phyloP scores from a whole-genome alignment of 495 filamentous ascomycete species.

The Chaetomium cochliodes region DNA sequence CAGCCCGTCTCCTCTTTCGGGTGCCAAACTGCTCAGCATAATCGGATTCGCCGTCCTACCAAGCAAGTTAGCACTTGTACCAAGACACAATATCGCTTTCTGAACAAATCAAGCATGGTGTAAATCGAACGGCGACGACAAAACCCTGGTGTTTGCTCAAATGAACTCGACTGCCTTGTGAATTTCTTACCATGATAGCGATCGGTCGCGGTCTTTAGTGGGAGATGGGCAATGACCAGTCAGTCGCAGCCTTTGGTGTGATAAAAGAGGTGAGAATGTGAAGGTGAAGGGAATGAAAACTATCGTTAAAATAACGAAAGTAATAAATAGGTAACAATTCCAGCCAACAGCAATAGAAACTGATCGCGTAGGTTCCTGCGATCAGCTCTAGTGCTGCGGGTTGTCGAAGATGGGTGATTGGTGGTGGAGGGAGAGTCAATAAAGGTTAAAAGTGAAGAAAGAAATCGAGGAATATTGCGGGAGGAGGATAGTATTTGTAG shows the following conservation, averaged over 20 bases:
- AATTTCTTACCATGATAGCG: not conserved
- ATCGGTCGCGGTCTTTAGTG: not conserved
- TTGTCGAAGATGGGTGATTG: not conserved
- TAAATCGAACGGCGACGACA: not conserved
- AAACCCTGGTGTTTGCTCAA: not conserved
- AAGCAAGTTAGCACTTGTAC: not conserved
- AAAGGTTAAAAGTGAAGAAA: not conserved
- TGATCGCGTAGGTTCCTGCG: not conserved
- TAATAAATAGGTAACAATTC: not conserved
- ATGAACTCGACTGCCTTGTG: not conserved
- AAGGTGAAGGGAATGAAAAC: not conserved
- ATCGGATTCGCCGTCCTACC: conserved; percentile 12
- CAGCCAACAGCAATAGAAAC: not conserved
- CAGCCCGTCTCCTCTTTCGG: conserved; percentile 29
- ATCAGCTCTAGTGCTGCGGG: not conserved
- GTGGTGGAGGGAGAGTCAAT: not conserved
- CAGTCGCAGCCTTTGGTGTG: not conserved
- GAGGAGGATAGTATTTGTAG: not conserved
- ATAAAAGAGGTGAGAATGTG: not conserved
- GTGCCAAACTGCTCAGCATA: conserved; percentile 17
- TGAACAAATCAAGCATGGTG: not conserved
- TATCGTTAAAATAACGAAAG: not conserved
- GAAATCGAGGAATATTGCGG: not conserved
- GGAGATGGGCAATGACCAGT: too few species aligned
- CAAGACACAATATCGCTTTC: not conserved